Evolutionary conservation across 768 basidiomycete genomes (phyloP).

Genomic region (Tubosaeta brunneosetosa): DNA sequence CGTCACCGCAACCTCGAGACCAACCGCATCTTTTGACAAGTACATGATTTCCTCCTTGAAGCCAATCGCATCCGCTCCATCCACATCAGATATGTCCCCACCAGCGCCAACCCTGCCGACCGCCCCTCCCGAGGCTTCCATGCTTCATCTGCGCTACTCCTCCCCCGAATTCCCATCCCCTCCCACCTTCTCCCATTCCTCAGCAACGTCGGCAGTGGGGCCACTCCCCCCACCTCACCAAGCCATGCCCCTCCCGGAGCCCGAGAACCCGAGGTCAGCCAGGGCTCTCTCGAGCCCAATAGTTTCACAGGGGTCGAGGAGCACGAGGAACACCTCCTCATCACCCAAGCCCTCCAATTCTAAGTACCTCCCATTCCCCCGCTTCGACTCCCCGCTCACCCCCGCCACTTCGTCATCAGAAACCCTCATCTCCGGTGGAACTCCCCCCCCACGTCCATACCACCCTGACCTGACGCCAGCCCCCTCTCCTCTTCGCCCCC

Average conservation of each 20-base stretch:
- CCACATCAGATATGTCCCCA: background rate
- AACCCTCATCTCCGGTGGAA: background rate
- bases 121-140: background rate
- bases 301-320: too few relatives aligned
- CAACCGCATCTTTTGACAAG: background rate
- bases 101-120: background rate
- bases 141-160: background rate
- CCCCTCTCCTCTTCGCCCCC: background rate
- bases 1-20: conserved; percentile 5
- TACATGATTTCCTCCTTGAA: background rate
- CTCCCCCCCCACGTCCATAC: background rate
- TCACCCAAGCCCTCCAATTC: too few relatives aligned
- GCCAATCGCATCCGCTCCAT: background rate
- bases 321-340: too few relatives aligned
- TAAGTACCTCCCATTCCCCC: background rate
- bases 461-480: background rate
- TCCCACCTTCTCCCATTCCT: background rate
- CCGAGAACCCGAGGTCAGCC: background rate
- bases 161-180: background rate
- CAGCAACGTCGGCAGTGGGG: too few relatives aligned
- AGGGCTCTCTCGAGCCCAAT: too few relatives aligned
- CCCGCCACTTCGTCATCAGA: background rate
- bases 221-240: background rate
- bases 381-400: background rate
- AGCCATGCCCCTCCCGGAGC: background rate